Percentiles rank a stretch among this genome's conserved stretches.
phyloP scores from a whole-genome alignment of 306 rosid species.

The Sphenostylis stenocarpa region DNA sequence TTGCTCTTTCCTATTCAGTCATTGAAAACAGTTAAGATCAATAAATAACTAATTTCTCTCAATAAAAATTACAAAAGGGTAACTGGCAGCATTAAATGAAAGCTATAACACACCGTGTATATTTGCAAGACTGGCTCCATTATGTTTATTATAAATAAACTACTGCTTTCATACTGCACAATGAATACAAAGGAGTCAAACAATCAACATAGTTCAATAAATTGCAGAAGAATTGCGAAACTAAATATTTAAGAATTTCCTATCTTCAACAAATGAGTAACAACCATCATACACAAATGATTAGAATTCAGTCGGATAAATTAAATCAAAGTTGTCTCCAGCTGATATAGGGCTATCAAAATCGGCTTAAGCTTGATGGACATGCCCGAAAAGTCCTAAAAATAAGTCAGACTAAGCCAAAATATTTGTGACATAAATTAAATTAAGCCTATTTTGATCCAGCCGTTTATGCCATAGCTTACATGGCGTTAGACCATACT shows the following conservation, averaged over 20 bases:
- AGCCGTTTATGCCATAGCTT: too few species aligned
- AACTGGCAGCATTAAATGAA: neutral
- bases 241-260: neutral
- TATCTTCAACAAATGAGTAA: constrained; percentile 13
- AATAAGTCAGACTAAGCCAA: too few species aligned
- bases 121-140: constrained; percentile 90
- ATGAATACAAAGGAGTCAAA: constrained; percentile 40
- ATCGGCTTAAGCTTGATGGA: too few species aligned
- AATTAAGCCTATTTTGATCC: too few species aligned
- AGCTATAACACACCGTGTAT: constrained; percentile 75
- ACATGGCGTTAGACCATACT: too few species aligned
- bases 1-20: constrained; percentile 80
- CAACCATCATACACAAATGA: neutral
- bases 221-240: constrained; percentile 12
- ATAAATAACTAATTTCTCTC: constrained; percentile 30
- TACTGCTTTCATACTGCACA: constrained; percentile 94
- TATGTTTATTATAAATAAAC: constrained; percentile 81
- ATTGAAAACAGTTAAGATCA: constrained; percentile 32
- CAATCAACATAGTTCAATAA: constrained; percentile 26
- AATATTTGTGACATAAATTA: too few species aligned
- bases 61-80: constrained; percentile 23
- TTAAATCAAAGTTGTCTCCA: constrained; percentile 14
- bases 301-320: neutral
- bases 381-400: too few species aligned
- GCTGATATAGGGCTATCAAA: too few species aligned